Evolutionary conservation across 306 rosid species (phyloP).

Genomic region (Rosa rugosa): DNA sequence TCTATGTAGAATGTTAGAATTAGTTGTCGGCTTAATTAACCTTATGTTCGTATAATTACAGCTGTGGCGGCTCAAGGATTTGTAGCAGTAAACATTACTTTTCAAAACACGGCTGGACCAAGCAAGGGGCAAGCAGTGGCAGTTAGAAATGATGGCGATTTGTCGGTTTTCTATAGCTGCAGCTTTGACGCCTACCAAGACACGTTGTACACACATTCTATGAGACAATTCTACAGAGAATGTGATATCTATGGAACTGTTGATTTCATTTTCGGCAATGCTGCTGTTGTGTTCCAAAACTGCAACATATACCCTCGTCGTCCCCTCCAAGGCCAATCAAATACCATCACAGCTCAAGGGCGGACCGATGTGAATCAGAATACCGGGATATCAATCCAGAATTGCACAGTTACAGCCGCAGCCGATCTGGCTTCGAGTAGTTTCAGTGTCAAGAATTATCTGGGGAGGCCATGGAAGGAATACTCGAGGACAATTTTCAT

Average conservation of each 20-base stretch:
- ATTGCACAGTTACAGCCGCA: conserved; percentile 33
- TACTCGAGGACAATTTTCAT: conserved; percentile 36
- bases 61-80: conserved; percentile 39
- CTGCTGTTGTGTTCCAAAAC: conserved; percentile 36
- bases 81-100: conserved; percentile 32
- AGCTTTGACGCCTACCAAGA: conserved; percentile 50
- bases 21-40: too few relatives aligned
- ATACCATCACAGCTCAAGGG: conserved; percentile 40
- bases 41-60: conserved; percentile 2
- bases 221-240: conserved; percentile 43
- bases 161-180: conserved; percentile 39
- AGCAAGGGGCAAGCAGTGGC: conserved; percentile 48
- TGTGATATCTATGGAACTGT: conserved; percentile 50
- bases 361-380: conserved; percentile 35
- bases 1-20: background rate
- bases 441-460: conserved; percentile 25
- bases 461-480: conserved; percentile 53
- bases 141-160: conserved; percentile 32
- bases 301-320: conserved; percentile 39
- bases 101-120: conserved; percentile 44
- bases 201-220: conserved; percentile 46
- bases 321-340: conserved; percentile 26
- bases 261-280: conserved; percentile 47
- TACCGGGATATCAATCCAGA: conserved; percentile 43
- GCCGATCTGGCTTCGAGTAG: conserved; percentile 30